phyloP scores from a whole-genome alignment of 371 early-diverging fungal species.

The Encephalitozoon hellem region DNA sequence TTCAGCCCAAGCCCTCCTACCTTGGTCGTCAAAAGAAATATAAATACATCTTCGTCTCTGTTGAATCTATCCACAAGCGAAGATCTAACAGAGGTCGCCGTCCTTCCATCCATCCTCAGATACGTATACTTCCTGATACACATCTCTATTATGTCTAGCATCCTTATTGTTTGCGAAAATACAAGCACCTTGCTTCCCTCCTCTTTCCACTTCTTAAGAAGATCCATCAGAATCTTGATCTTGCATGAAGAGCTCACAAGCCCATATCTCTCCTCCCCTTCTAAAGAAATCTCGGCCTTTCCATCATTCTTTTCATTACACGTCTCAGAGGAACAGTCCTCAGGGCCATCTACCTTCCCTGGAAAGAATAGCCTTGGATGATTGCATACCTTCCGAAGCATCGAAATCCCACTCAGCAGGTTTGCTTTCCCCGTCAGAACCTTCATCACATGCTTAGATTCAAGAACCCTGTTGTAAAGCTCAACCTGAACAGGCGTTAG shows the following conservation, averaged over 20 bases:
- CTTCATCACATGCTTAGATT: conserved; percentile 65
- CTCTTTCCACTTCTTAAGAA: conserved; percentile 73
- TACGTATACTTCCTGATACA: conserved; percentile 66
- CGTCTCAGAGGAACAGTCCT: not conserved
- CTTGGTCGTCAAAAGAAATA: conserved; percentile 86
- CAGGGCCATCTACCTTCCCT: not conserved
- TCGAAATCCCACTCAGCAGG: conserved; percentile 77
- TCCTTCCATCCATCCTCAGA: conserved; percentile 84
- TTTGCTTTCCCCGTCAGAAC: conserved; percentile 73
- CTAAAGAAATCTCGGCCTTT: conserved; percentile 26
- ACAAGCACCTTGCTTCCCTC: conserved; percentile 76
- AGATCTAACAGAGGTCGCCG: conserved; percentile 70
- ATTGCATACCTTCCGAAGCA: conserved; percentile 87
- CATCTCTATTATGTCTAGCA: conserved; percentile 80
- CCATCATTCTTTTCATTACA: conserved; percentile 62
- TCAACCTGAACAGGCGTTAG: conserved; percentile 69
- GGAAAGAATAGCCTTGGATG: conserved; percentile 68
- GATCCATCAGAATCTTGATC: conserved; percentile 59
- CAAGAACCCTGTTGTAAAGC: conserved; percentile 69
- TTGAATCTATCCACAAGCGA: conserved; percentile 78
- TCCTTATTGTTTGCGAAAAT: conserved; percentile 85
- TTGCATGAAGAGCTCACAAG: not conserved
- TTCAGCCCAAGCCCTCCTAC: conserved; percentile 91
- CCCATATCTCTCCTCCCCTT: conserved; percentile 79
- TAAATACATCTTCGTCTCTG: conserved; percentile 64